Conservation (phyloP, 768 basidiomycete species). For the Dictyophora rubrovolvata region DNA sequence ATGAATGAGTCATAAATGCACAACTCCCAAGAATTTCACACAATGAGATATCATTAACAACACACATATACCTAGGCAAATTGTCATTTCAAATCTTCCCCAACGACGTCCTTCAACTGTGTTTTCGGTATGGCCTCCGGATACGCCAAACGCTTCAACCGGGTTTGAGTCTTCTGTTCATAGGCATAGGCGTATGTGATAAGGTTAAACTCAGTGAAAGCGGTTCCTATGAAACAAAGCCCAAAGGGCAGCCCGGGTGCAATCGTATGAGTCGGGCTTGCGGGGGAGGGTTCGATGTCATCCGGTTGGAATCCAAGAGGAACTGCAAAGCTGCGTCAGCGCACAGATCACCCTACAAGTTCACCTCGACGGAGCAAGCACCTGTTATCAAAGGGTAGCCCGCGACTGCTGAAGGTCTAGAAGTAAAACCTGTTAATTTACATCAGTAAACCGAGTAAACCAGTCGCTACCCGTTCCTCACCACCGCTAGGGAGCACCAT, state of each 20-base stretch:
- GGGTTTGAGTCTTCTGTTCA: constrained; percentile 31
- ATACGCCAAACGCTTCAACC: constrained; percentile 22
- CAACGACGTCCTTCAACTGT: constrained; percentile 21
- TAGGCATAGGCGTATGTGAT: constrained; percentile 54
- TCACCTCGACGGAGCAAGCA: constrained; percentile 15
- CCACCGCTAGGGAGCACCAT: constrained; percentile 10
- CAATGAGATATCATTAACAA: too few relatives aligned
- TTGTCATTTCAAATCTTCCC: background rate
- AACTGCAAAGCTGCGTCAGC: constrained; percentile 23
- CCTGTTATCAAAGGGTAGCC: constrained; percentile 62
- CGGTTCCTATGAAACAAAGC: constrained; percentile 50
- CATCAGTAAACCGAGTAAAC: background rate
- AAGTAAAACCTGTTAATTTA: constrained; percentile 18
- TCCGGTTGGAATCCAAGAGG: constrained; percentile 52
- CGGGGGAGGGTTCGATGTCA: constrained; percentile 20
- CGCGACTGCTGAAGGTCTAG: constrained; percentile 37
- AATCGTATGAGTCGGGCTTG: constrained; percentile 29
- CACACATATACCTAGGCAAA: too few relatives aligned
- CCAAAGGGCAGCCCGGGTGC: constrained; percentile 51
- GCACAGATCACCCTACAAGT: background rate
- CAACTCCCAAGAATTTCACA: too few relatives aligned
- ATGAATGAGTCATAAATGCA: too few relatives aligned
- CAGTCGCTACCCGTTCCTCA: background rate
- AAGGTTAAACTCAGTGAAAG: constrained; percentile 48
- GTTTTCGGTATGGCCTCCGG: constrained; percentile 23